Evolutionary conservation across 2,329 filamentous ascomycete genomes (phyloP).

Genomic region (Teratosphaeria destructans): DNA sequence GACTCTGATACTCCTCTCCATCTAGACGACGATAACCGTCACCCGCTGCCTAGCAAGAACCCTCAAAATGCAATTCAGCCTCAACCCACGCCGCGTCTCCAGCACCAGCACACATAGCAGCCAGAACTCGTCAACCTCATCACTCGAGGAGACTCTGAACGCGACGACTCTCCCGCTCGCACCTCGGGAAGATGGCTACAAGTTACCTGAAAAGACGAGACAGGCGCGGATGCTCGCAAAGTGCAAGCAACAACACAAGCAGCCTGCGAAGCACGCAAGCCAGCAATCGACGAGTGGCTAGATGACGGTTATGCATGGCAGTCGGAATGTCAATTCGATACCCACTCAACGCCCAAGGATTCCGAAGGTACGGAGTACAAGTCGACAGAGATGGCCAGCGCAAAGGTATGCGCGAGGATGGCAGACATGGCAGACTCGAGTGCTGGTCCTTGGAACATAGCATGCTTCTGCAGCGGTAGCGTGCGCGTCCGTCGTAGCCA

Average conservation of each 20-base stretch:
- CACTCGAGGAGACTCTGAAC: conserved; percentile 13
- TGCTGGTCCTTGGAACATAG: conserved; percentile 16
- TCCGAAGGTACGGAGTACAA: background rate
- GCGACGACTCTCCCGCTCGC: conserved; percentile 20
- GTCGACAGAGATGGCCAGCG: background rate
- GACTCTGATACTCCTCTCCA: background rate
- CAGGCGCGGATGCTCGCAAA: conserved; percentile 17
- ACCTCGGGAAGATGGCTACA: conserved; percentile 22
- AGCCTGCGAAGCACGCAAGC: conserved; percentile 20
- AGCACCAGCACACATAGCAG: conserved; percentile 12
- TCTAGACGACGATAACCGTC: background rate
- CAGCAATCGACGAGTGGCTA: conserved; percentile 4
- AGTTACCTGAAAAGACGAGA: conserved; percentile 19
- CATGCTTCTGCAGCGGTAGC: background rate
- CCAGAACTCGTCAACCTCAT: conserved; percentile 13
- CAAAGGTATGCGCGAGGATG: background rate
- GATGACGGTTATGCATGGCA: background rate
- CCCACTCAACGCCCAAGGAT: background rate
- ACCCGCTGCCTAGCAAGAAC: background rate
- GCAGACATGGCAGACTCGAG: conserved; percentile 32
- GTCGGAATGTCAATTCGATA: background rate
- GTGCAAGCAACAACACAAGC: conserved; percentile 16
- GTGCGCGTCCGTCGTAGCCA: background rate
- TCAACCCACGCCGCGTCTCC: conserved; percentile 15
- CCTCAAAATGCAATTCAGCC: conserved; percentile 13